Percentiles rank a stretch among this genome's conserved stretches.
Conservation (phyloP, 2,329 filamentous ascomycete species). For the Phialemoniopsis sp. region DNA sequence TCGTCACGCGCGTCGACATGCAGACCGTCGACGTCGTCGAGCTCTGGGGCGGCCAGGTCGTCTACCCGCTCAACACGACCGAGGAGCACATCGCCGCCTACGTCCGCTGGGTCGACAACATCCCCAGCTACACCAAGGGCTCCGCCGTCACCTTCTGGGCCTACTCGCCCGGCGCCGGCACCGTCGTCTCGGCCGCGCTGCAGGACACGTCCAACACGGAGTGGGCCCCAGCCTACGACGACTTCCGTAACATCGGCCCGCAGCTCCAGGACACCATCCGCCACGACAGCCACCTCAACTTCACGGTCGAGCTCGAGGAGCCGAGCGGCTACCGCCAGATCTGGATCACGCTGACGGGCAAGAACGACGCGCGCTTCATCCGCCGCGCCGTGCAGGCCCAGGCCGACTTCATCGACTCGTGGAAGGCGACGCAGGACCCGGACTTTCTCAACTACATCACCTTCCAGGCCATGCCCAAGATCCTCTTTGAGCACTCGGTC, state of each 20-base stretch:
- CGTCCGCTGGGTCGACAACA: slow-evolving; percentile 9
- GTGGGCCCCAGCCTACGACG: slow-evolving; percentile 10
- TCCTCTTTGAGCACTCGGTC: slow-evolving; percentile 20
- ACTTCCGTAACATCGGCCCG: slow-evolving; percentile 11
- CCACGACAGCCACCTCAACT: too few species aligned
- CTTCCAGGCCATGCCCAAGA: slow-evolving; percentile 29
- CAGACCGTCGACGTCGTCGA: slow-evolving; percentile 1
- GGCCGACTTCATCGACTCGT: slow-evolving; percentile 23
- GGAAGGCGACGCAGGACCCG: slow-evolving; percentile 1
- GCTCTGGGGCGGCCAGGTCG: slow-evolving; percentile 10
- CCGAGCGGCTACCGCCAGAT: slow-evolving; percentile 2
- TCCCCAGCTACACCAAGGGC: slow-evolving; percentile 9
- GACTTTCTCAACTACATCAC: slow-evolving; percentile 24
- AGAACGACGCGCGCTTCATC: slow-evolving; percentile 27
- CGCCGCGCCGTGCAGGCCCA: slow-evolving; percentile 31
- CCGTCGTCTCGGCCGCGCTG: slow-evolving; percentile 8
- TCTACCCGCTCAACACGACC: slow-evolving; percentile 4
- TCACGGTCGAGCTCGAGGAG: too few species aligned
- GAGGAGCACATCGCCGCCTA: slow-evolving; percentile 8
- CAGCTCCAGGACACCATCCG: slow-evolving; percentile 1
- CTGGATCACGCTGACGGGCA: slow-evolving; percentile 18
- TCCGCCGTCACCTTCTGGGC: slow-evolving; percentile 12
- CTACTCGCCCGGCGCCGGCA: slow-evolving; percentile 10
- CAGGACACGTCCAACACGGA: slow-evolving; percentile 9
- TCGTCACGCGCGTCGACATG: slow-evolving; percentile 15